Evolutionary conservation across 2,329 filamentous ascomycete genomes (phyloP).

Genomic region (Ascochyta fabae): DNA sequence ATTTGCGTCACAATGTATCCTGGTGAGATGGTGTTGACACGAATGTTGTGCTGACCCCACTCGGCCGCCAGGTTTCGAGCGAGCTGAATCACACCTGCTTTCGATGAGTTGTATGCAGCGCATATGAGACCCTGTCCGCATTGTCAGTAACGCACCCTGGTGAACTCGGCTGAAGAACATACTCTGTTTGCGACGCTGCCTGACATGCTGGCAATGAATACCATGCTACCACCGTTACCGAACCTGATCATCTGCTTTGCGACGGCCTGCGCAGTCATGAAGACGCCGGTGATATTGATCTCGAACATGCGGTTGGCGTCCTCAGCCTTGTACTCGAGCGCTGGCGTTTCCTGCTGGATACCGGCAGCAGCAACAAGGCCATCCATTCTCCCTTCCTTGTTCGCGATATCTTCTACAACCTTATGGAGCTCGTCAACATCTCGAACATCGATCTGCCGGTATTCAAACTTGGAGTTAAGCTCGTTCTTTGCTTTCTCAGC

Average conservation of each 20-base stretch:
- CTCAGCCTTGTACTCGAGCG: constrained; percentile 75
- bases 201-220: constrained; percentile 68
- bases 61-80: constrained; percentile 73
- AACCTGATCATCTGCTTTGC: constrained; percentile 69
- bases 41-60: constrained; percentile 75
- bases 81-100: constrained; percentile 76
- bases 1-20: constrained; percentile 84
- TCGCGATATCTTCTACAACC: constrained; percentile 72
- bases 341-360: constrained; percentile 82
- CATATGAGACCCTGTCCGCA: constrained; percentile 65
- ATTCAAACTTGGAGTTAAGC: constrained; percentile 72
- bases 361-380: constrained; percentile 78
- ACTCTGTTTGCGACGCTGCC: constrained; percentile 68
- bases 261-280: constrained; percentile 69
- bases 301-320: constrained; percentile 69
- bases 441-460: constrained; percentile 81
- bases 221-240: constrained; percentile 66
- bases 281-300: constrained; percentile 66
- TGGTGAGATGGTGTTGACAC: constrained; percentile 81
- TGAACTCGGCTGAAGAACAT: constrained; percentile 21
- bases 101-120: constrained; percentile 76
- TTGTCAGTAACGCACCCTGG: constrained; percentile 17
- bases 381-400: constrained; percentile 74
- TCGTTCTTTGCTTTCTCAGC: constrained; percentile 68
- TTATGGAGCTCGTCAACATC: constrained; percentile 71